Evolutionary conservation across 1,284 basidiomycete species (phyloP).

Genomic region (Cryptococcus sp.): DNA sequence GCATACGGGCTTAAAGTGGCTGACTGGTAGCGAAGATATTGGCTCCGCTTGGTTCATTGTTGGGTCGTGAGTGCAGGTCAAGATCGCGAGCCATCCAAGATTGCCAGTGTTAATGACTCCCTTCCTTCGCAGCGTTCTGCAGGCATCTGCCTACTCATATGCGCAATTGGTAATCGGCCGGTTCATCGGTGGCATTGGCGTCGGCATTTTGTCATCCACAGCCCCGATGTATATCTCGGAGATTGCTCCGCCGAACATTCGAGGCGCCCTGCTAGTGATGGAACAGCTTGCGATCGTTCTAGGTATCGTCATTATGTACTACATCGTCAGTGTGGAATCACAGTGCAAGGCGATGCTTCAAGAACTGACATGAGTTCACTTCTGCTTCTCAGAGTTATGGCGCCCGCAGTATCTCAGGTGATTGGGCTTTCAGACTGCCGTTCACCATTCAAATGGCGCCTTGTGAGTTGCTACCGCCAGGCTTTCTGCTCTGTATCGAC

Average conservation of each 20-base stretch:
- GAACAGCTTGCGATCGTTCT: slow-evolving; percentile 74
- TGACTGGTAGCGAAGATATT: slow-evolving; percentile 9
- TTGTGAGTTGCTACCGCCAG: slow-evolving; percentile 9
- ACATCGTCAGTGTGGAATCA: slow-evolving; percentile 16
- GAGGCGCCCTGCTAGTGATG: slow-evolving; percentile 73
- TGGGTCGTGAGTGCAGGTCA: slow-evolving; percentile 2
- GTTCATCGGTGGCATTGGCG: slow-evolving; percentile 28
- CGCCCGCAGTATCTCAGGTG: slow-evolving; percentile 18
- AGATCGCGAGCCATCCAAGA: too few species aligned
- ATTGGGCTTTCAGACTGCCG: slow-evolving; percentile 37
- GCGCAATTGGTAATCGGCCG: slow-evolving; percentile 37
- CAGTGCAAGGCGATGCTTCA: too few species aligned
- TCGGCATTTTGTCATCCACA: slow-evolving; percentile 44
- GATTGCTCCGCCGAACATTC: slow-evolving; percentile 55
- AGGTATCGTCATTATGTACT: slow-evolving; percentile 42
- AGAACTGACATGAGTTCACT: too few species aligned
- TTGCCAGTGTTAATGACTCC: too few species aligned
- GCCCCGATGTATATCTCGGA: slow-evolving; percentile 53
- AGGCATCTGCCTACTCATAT: slow-evolving; percentile 30
- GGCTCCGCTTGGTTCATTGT: slow-evolving; percentile 33
- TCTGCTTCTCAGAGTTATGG: slow-evolving; percentile 21
- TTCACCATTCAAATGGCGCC: slow-evolving; percentile 43
- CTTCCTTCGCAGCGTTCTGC: slow-evolving; percentile 25
- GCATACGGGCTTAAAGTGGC: background rate
- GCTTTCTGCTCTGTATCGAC: slow-evolving; percentile 10